Percentiles rank a stretch among this genome's conserved stretches.
phyloP scores from a whole-genome alignment of 345 rosid genomes.

The Triadica sebifera region DNA sequence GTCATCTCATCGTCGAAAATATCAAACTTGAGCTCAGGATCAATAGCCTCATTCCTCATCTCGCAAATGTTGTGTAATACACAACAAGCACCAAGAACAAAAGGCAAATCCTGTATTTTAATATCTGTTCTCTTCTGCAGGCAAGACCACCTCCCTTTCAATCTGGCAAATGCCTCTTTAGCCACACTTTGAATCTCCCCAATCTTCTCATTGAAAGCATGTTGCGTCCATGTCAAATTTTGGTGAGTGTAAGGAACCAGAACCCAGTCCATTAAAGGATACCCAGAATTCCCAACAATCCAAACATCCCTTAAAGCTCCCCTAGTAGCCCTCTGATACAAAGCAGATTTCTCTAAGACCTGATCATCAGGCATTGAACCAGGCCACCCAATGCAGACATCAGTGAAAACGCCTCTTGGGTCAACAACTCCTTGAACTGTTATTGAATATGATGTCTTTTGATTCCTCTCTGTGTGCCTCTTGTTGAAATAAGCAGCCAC shows the following conservation, averaged over 20 bases:
- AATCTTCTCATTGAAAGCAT: constrained; percentile 62
- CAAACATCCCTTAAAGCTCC: constrained; percentile 59
- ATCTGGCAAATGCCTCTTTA: constrained; percentile 50
- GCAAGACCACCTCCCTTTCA: constrained; percentile 77
- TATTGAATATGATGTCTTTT: constrained; percentile 77
- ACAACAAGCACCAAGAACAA: constrained; percentile 81
- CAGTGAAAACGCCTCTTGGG: constrained; percentile 64
- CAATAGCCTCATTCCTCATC: constrained; percentile 59
- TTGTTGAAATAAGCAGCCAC: constrained; percentile 74
- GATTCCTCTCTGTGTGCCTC: constrained; percentile 78
- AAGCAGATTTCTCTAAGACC: constrained; percentile 66
- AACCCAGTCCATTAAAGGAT: constrained; percentile 69
- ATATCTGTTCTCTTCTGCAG: constrained; percentile 78
- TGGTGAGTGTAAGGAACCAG: constrained; percentile 69
- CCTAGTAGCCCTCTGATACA: constrained; percentile 52
- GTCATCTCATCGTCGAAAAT: constrained; percentile 62
- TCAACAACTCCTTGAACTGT: constrained; percentile 83
- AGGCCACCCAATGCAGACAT: constrained; percentile 79
- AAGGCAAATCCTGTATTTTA: constrained; percentile 74
- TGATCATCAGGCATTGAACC: constrained; percentile 78
- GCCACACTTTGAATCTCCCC: constrained; percentile 42
- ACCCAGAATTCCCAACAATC: constrained; percentile 62
- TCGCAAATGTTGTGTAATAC: constrained; percentile 79
- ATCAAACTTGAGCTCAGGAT: constrained; percentile 43
- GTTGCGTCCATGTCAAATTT: constrained; percentile 79